Conservation (phyloP, 1,284 basidiomycete species). For the Moesziomyces aphidis region DNA sequence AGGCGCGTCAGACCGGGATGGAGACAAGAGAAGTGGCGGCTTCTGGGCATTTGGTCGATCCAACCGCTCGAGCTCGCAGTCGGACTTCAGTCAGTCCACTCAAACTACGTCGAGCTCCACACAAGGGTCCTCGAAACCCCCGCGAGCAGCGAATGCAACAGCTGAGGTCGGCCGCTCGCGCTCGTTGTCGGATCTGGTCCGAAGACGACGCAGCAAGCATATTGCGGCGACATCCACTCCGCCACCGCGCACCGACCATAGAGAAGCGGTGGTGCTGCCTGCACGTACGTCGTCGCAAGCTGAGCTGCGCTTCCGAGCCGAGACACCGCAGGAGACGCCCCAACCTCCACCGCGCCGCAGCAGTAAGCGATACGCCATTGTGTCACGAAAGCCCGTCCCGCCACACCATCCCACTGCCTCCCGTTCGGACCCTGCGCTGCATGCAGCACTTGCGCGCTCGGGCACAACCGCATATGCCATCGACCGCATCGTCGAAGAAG, state of each 20-base stretch:
- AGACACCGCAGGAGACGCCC: not conserved
- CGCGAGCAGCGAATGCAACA: no score
- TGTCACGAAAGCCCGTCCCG: conserved; percentile 1
- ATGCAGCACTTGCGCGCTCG: not conserved
- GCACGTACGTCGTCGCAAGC: not conserved
- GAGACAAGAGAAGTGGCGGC: conserved; percentile 4
- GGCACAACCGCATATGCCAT: conserved; percentile 4
- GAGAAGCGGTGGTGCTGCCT: not conserved
- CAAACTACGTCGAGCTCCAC: not conserved
- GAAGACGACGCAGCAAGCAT: conserved; percentile 18
- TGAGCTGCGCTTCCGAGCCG: not conserved
- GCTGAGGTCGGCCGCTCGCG: conserved; percentile 3
- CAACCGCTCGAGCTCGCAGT: conserved; percentile 4
- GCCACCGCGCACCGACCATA: not conserved
- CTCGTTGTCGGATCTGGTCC: conserved; percentile 17
- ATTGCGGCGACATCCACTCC: not conserved
- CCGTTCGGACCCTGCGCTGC: not conserved
- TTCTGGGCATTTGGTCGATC: conserved; percentile 11
- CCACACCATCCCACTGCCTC: not conserved
- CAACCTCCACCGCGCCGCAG: conserved; percentile 20
- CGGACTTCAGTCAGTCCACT: not conserved
- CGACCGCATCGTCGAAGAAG: conserved; percentile 21
- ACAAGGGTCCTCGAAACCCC: not conserved
- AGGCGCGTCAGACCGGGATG: not conserved
- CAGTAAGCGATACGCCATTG: conserved; percentile 20